A percentile compares a stretch with the other conserved stretches of the same genome.
These are phyloP conservation scores for Polychytrium aggregatum DNA, from an alignment of 192 early-diverging fungal species.

Conservation along the genomic window DNA sequence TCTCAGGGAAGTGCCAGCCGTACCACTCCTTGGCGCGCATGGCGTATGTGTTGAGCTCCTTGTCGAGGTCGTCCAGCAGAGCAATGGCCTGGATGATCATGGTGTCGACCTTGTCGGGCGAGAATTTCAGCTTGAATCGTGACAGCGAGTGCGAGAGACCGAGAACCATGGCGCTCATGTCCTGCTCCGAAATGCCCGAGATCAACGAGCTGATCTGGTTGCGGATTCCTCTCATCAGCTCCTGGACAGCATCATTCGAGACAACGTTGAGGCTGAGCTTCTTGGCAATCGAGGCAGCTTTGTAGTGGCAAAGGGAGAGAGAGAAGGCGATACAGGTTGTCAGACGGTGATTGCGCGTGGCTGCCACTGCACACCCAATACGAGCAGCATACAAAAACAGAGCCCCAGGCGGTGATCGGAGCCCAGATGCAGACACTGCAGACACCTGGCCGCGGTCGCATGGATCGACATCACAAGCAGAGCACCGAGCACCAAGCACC, in stretches of 20 bases:
- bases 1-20: conserved; percentile 99
- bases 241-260: conserved; percentile 70
- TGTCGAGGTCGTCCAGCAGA: conserved; percentile 94
- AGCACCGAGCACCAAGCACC: no score
- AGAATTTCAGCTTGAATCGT: conserved; percentile 99
- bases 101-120: conserved; percentile 98
- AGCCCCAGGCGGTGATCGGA: no score
- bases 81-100: conserved; percentile 99
- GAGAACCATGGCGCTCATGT: conserved; percentile 90
- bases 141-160: conserved; percentile 99
- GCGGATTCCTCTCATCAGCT: conserved; percentile 94
- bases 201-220: conserved; percentile 85
- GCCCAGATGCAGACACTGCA: no score
- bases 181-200: conserved; percentile 71
- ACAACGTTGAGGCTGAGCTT: conserved; percentile 77
- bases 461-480: no score
- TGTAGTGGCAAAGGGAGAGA: no score
- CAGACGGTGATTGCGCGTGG: no score
- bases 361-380: no score
- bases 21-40: conserved; percentile 99
- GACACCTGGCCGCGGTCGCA: no score
- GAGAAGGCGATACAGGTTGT: no score
- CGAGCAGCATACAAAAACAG: no score
- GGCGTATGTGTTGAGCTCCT: conserved; percentile 95
- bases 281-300: conserved; percentile 78